Percentiles rank a stretch among this genome's conserved stretches.
phyloP scores from a whole-genome alignment of 1,284 basidiomycete species.

The Leccinum subrobustum region DNA sequence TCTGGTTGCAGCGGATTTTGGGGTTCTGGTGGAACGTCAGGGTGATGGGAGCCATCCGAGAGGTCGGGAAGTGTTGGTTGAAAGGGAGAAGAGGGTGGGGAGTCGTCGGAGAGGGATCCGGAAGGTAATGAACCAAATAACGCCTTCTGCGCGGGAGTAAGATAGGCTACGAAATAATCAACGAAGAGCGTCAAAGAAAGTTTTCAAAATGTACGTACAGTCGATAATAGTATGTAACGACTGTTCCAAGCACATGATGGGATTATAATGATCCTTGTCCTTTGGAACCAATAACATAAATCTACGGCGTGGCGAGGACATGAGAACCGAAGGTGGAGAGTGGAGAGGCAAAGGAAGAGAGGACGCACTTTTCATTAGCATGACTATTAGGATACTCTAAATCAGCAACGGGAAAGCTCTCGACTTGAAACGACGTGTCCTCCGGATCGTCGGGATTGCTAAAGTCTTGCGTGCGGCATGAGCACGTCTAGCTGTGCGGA shows the following conservation, averaged over 20 bases:
- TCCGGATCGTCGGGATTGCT: conserved; percentile 55
- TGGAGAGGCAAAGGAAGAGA: not conserved
- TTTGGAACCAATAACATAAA: conserved; percentile 53
- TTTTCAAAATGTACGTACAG: too few relatives aligned
- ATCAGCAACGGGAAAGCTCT: conserved; percentile 55
- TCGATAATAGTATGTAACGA: too few relatives aligned
- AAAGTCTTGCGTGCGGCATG: conserved; percentile 49
- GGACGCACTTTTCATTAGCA: conserved; percentile 54
- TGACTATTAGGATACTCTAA: conserved; percentile 71
- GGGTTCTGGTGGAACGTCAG: conserved; percentile 14
- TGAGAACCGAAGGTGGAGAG: not conserved
- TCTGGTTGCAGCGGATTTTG: conserved; percentile 14
- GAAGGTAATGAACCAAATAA: too few relatives aligned
- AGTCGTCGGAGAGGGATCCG: conserved; percentile 19
- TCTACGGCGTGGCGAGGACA: conserved; percentile 35
- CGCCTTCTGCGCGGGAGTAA: too few relatives aligned
- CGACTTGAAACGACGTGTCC: conserved; percentile 61
- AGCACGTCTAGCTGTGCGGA: not conserved
- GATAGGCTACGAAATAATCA: too few relatives aligned
- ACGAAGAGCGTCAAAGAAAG: too few relatives aligned
- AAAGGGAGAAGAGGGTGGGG: conserved; percentile 35
- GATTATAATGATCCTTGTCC: conserved; percentile 79
- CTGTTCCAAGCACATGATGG: conserved; percentile 37
- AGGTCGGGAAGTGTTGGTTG: conserved; percentile 37
- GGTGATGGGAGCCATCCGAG: conserved; percentile 18